Conservation (phyloP, 495 filamentous ascomycete genomes). For the Podospora anserina region DNA sequence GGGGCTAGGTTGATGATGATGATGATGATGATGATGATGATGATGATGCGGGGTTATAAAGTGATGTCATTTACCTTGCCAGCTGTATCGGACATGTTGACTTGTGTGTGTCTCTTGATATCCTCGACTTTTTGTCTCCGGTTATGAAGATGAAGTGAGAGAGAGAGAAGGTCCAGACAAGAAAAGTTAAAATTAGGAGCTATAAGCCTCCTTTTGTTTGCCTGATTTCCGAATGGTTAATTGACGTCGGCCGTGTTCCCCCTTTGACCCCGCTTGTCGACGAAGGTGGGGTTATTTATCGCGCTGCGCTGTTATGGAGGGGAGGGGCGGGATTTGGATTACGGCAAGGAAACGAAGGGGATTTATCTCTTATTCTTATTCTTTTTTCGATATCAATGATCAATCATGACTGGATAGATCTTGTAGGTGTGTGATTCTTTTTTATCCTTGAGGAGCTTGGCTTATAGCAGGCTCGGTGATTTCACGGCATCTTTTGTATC, state of each 20-base stretch:
- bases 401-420: neutral
- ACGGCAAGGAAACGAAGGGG: slow-evolving; percentile 9
- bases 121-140: neutral
- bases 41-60: slow-evolving; percentile 11
- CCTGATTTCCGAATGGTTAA: neutral
- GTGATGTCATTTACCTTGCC: slow-evolving; percentile 40
- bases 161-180: neutral
- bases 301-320: neutral
- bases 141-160: neutral
- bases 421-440: neutral
- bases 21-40: neutral
- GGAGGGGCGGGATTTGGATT: neutral
- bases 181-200: neutral
- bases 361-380: neutral
- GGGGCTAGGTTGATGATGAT: neutral
- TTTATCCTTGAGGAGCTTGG: neutral
- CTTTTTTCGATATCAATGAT: neutral
- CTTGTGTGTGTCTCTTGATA: slow-evolving; percentile 3
- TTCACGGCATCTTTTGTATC: slow-evolving; percentile 29
- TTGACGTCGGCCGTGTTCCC: neutral
- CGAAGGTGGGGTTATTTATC: neutral
- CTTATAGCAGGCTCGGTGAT: slow-evolving; percentile 26
- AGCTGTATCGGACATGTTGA: slow-evolving; percentile 46
- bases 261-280: slow-evolving; percentile 5
- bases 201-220: slow-evolving; percentile 10